These are phyloP conservation scores for Megacollybia marginata DNA, from an alignment of 768 basidiomycete species.

Conservation along the genomic window DNA sequence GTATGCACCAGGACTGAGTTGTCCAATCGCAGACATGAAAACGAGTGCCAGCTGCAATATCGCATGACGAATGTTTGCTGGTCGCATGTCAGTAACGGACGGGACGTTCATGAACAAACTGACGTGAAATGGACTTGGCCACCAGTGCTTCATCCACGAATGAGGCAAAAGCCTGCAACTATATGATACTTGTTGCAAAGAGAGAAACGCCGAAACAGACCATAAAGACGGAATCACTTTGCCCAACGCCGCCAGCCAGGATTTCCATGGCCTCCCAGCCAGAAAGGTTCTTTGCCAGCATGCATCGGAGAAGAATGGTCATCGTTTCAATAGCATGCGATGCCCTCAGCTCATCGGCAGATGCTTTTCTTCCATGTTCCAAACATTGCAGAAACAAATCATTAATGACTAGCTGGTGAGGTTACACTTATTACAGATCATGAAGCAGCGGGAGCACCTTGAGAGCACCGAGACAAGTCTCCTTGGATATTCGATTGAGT, in stretches of 20 bases:
- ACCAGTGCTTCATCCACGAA: slow-evolving; percentile 30
- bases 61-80: slow-evolving; percentile 44
- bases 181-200: neutral
- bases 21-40: slow-evolving; percentile 50
- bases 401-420: slow-evolving; percentile 46
- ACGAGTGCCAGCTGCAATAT: slow-evolving; percentile 50
- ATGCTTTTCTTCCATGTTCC: slow-evolving; percentile 24
- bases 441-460: slow-evolving; percentile 34
- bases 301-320: slow-evolving; percentile 33
- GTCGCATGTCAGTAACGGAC: slow-evolving; percentile 1
- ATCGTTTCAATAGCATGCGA: slow-evolving; percentile 46
- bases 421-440: slow-evolving; percentile 3
- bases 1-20: slow-evolving; percentile 68
- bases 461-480: slow-evolving; percentile 36
- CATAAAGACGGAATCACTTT: slow-evolving; percentile 54
- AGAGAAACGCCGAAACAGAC: slow-evolving; percentile 10
- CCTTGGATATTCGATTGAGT: slow-evolving; percentile 36
- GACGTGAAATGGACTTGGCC: slow-evolving; percentile 39
- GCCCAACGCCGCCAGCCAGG: slow-evolving; percentile 50
- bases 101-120: slow-evolving; percentile 5
- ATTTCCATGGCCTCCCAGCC: slow-evolving; percentile 74
- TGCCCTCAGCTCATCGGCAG: slow-evolving; percentile 26
- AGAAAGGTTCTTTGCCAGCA: slow-evolving; percentile 50
- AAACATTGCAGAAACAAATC: slow-evolving; percentile 42
- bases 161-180: slow-evolving; percentile 13